Percentiles rank a stretch among this genome's conserved stretches.
These are phyloP conservation scores for Suhomyces emberorum DNA, from an alignment of 805 yeast genomes.

Conservation along the genomic window DNA sequence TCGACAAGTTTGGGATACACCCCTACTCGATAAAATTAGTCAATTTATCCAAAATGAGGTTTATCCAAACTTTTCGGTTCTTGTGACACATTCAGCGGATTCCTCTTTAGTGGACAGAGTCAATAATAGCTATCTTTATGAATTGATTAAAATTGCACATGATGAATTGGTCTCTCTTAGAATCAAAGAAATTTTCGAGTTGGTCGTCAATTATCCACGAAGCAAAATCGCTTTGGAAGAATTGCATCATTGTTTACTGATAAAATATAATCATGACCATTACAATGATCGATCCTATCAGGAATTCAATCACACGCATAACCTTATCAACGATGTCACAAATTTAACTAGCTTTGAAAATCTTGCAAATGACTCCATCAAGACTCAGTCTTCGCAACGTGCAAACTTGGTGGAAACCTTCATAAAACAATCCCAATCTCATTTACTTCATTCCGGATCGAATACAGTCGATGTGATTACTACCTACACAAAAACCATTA, in stretches of 20 bases:
- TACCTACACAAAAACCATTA: conserved; percentile 67
- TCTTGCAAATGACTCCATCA: conserved; percentile 16
- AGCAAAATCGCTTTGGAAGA: conserved; percentile 56
- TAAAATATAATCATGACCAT: conserved; percentile 14
- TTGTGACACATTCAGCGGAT: conserved; percentile 14
- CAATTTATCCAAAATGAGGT: conserved; percentile 38
- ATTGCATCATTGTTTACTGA: conserved; percentile 48
- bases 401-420: conserved; percentile 50
- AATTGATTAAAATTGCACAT: conserved; percentile 35
- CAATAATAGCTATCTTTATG: conserved; percentile 16
- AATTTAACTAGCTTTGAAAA: conserved; percentile 9
- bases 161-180: conserved; percentile 46
- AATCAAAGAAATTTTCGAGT: conserved; percentile 54
- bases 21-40: conserved; percentile 30
- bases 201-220: conserved; percentile 52
- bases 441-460: conserved; percentile 74
- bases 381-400: conserved; percentile 43
- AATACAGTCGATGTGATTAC: conserved; percentile 71
- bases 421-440: conserved; percentile 38
- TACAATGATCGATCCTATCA: conserved; percentile 2
- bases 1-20: conserved; percentile 36
- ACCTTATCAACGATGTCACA: conserved; percentile 4
- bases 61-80: conserved; percentile 31
- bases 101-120: conserved; percentile 6
- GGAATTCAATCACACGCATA: conserved; percentile 1